Base-by-base conservation (phyloP, 2,329 filamentous ascomycete genomes). In the Dothideomycetes sp. region DNA sequence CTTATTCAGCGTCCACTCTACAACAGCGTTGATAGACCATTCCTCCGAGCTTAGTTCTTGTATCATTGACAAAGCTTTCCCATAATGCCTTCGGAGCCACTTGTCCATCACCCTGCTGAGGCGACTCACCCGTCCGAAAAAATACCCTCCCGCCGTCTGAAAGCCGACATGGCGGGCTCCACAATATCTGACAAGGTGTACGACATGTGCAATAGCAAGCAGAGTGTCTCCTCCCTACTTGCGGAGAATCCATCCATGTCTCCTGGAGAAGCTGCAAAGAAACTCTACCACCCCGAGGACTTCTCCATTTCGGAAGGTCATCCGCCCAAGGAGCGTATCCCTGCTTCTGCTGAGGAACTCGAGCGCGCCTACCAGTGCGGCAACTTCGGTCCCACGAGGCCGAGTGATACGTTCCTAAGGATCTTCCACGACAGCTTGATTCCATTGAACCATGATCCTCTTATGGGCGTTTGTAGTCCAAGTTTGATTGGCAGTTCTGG, bases 371-470 rank as follows among this genome's bases (percentile, higher is more conserved):
- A 61, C 5, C 52, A 66, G 40, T 85, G 81, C 53, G 82, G 82
- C 2, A 75, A 72, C 38, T 88, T 81, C 74, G 81, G 79, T 0
- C 53, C 67, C 0, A 67, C 69, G 1, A 42, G 66, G 37, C 84
- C 81, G 0, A 82, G 78, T 46, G 68, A 77, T 12, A 59, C 87
- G 0, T 88, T 88, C 52, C 58, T 85, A 4, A 66, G 65, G 51
- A 75, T 82, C 10, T 85, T 79, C 47, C 72, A 80, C 40, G 79
- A 84, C 57, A 71, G 77, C 0, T 57, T 85, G 1, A 63, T 63
- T 37, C 69, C 72, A 3, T 54, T 80, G 0, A 63, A 76, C 3
- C 58, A 68, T 15, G 65, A 77, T 47, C 66, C 69, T 0, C 50
- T 65, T 17, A 59, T 61, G 0, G 75, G 69, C 3, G 65, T 75